phyloP scores from a whole-genome alignment of 208 protist species.

The Leishmania major region DNA sequence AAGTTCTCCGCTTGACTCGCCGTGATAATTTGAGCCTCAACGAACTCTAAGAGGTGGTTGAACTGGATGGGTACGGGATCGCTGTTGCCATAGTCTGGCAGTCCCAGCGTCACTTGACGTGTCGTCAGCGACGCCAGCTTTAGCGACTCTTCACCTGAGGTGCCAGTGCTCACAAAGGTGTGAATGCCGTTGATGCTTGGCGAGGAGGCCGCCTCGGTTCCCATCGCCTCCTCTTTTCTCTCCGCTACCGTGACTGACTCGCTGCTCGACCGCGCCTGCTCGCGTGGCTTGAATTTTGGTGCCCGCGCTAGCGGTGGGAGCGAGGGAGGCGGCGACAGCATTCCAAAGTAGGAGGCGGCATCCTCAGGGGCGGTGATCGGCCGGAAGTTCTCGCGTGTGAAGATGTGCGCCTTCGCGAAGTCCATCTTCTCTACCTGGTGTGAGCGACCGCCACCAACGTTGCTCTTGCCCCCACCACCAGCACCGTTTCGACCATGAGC shows the following conservation, averaged over 20 bases:
- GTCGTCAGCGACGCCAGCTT: constrained; percentile 73
- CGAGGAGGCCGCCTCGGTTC: constrained; percentile 2
- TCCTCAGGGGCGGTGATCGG: constrained; percentile 72
- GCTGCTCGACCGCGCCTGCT: neutral
- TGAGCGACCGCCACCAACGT: constrained; percentile 6
- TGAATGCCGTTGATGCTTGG: neutral
- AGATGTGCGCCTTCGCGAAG: constrained; percentile 64
- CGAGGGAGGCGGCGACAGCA: constrained; percentile 16
- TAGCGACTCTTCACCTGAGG: constrained; percentile 50
- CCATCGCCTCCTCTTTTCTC: constrained; percentile 1
- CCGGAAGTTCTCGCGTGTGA: constrained; percentile 58
- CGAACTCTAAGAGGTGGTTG: constrained; percentile 78
- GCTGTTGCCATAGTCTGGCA: constrained; percentile 40
- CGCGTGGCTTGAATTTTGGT: constrained; percentile 1
- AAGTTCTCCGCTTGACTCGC: constrained; percentile 64
- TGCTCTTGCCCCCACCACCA: neutral
- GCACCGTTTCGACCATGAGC: neutral
- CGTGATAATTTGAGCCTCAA: constrained; percentile 82
- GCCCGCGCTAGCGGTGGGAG: constrained; percentile 17
- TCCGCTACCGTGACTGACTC: neutral
- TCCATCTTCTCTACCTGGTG: constrained; percentile 43
- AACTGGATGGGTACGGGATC: constrained; percentile 73
- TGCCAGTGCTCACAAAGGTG: constrained; percentile 21
- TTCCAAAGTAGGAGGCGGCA: constrained; percentile 18
- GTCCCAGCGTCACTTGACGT: constrained; percentile 52